Conservation (phyloP, 768 basidiomycete genomes). For the Pleurotus eryngii region DNA sequence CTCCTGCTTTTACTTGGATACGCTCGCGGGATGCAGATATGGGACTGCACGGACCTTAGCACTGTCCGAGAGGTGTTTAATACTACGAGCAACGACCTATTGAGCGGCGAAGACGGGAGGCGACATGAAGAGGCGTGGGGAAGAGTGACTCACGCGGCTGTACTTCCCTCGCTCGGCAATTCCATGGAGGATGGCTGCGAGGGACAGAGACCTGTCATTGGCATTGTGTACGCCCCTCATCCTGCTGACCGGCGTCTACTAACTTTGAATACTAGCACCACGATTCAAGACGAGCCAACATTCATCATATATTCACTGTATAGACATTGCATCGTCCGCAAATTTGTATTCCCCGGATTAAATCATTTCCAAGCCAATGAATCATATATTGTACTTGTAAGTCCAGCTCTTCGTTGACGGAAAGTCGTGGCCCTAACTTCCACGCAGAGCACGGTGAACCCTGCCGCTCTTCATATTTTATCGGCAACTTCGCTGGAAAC, state of each 20-base stretch:
- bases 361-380: conserved; percentile 43
- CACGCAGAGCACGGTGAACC: conserved; percentile 53
- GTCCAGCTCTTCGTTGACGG: conserved; percentile 19
- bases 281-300: conserved; percentile 5
- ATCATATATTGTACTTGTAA: conserved; percentile 55
- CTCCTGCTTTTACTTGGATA: conserved; percentile 55
- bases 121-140: background rate
- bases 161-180: conserved; percentile 1
- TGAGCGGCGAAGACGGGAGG: background rate
- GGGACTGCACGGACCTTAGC: conserved; percentile 53
- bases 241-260: too few relatives aligned
- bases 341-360: conserved; percentile 36
- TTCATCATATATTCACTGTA: conserved; percentile 14
- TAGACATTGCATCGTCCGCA: conserved; percentile 42
- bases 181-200: background rate
- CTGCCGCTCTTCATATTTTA: conserved; percentile 52
- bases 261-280: background rate
- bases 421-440: background rate
- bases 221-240: conserved; percentile 9
- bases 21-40: conserved; percentile 49
- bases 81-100: background rate
- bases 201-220: conserved; percentile 8
- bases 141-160: conserved; percentile 8
- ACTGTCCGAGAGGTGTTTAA: conserved; percentile 27
- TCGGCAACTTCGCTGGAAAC: conserved; percentile 51